Conservation (phyloP, 805 yeast species). For the Ogataea siamensis region DNA sequence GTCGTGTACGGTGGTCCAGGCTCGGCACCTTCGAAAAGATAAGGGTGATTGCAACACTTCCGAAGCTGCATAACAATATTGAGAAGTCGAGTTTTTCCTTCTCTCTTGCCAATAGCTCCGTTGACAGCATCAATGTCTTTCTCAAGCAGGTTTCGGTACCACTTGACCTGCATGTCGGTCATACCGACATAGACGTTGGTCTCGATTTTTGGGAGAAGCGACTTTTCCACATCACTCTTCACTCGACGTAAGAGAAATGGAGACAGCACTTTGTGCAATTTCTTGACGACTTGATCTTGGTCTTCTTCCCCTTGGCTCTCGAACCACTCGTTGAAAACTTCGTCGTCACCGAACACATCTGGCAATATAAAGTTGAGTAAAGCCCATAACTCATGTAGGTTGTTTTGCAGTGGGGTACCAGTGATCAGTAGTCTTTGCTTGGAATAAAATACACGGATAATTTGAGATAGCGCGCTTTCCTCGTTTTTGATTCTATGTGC, state of each 20-base stretch:
- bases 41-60: conserved; percentile 97
- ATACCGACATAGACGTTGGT: conserved; percentile 86
- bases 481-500: conserved; percentile 97
- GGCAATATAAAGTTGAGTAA: conserved; percentile 85
- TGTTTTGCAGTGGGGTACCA: conserved; percentile 95
- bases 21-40: conserved; percentile 97
- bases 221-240: conserved; percentile 89
- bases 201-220: conserved; percentile 87
- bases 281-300: conserved; percentile 83
- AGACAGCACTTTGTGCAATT: conserved; percentile 79
- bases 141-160: conserved; percentile 87
- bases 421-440: conserved; percentile 83
- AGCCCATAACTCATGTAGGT: conserved; percentile 96
- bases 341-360: conserved; percentile 91
- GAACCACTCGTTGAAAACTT: conserved; percentile 91
- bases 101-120: conserved; percentile 92
- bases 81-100: conserved; percentile 84
- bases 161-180: conserved; percentile 91
- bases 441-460: conserved; percentile 84
- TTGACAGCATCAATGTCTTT: conserved; percentile 96
- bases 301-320: conserved; percentile 60
- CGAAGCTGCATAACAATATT: conserved; percentile 96
- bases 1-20: conserved; percentile 98
- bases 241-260: conserved; percentile 90
- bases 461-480: conserved; percentile 87